Evolutionary conservation across 2,329 filamentous ascomycete genomes (phyloP).

Genomic region (Fusarium luffae): DNA sequence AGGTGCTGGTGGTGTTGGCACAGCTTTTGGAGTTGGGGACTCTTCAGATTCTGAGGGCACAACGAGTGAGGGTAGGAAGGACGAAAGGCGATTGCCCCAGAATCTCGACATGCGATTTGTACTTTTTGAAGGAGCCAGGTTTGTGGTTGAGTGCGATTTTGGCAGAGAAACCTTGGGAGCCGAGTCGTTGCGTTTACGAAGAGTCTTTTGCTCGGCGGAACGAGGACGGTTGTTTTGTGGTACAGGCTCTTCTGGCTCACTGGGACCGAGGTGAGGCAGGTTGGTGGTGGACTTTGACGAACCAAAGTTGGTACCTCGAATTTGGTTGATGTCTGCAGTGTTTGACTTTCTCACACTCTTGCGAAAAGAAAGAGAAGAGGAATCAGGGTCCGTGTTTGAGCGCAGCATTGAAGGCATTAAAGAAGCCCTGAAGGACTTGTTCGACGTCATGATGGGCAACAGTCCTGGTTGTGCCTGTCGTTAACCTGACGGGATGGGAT

Average conservation of each 20-base stretch:
- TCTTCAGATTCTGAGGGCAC: slow-evolving; percentile 46
- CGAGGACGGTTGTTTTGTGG: slow-evolving; percentile 35
- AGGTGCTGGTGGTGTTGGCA: slow-evolving; percentile 33
- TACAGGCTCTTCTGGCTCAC: slow-evolving; percentile 31
- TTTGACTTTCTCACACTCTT: slow-evolving; percentile 44
- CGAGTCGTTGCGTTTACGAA: slow-evolving; percentile 34
- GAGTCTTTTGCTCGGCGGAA: slow-evolving; percentile 33
- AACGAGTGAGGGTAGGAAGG: slow-evolving; percentile 54
- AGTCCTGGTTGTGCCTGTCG: slow-evolving; percentile 6
- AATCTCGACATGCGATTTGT: slow-evolving; percentile 49
- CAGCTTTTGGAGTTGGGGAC: slow-evolving; percentile 37
- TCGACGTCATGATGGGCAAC: slow-evolving; percentile 57
- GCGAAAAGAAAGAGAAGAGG: slow-evolving; percentile 34
- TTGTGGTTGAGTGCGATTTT: slow-evolving; percentile 37
- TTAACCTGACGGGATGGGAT: slow-evolving; percentile 13
- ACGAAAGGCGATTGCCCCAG: slow-evolving; percentile 53
- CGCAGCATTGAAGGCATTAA: slow-evolving; percentile 52
- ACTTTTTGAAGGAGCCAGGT: slow-evolving; percentile 20
- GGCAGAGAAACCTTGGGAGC: slow-evolving; percentile 24
- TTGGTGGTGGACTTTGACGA: slow-evolving; percentile 30
- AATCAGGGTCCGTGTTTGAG: slow-evolving; percentile 47
- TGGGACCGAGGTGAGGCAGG: slow-evolving; percentile 25
- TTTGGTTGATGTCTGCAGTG: slow-evolving; percentile 40
- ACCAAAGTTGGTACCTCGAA: slow-evolving; percentile 34
- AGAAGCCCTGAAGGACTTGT: slow-evolving; percentile 57